These are phyloP conservation scores for Xylaria polymorpha DNA, from an alignment of 2,329 filamentous ascomycete genomes.

Conservation along the genomic window DNA sequence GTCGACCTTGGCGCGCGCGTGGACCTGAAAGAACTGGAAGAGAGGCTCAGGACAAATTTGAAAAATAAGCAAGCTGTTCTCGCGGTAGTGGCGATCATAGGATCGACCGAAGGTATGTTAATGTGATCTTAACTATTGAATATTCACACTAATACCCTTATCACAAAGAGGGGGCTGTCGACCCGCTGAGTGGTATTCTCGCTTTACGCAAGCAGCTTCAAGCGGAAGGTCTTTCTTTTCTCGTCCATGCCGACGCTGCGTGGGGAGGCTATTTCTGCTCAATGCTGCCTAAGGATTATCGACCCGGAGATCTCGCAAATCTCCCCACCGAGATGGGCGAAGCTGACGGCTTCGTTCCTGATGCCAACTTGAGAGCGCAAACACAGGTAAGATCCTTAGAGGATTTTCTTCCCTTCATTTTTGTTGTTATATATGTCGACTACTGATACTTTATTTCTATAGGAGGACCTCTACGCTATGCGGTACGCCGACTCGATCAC, in stretches of 20 bases:
- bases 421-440: background rate
- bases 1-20: constrained; percentile 56
- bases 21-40: constrained; percentile 50
- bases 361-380: constrained; percentile 50
- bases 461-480: constrained; percentile 54
- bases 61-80: constrained; percentile 52
- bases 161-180: constrained; percentile 56
- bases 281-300: constrained; percentile 54
- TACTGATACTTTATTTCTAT: background rate
- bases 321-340: constrained; percentile 47
- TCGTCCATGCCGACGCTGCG: constrained; percentile 60
- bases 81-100: constrained; percentile 59
- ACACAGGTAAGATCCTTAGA: constrained; percentile 45
- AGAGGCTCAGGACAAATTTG: constrained; percentile 49
- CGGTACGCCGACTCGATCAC: constrained; percentile 58
- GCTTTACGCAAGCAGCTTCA: constrained; percentile 56
- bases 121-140: background rate
- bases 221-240: constrained; percentile 56
- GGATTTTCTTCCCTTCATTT: background rate
- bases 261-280: constrained; percentile 63
- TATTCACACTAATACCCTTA: background rate
- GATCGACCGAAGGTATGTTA: constrained; percentile 56
- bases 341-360: constrained; percentile 51
- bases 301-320: constrained; percentile 45
- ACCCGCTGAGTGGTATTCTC: constrained; percentile 54